Conservation (phyloP, 2,329 filamentous ascomycete genomes). For the Ophiostoma novo-ulmi region DNA sequence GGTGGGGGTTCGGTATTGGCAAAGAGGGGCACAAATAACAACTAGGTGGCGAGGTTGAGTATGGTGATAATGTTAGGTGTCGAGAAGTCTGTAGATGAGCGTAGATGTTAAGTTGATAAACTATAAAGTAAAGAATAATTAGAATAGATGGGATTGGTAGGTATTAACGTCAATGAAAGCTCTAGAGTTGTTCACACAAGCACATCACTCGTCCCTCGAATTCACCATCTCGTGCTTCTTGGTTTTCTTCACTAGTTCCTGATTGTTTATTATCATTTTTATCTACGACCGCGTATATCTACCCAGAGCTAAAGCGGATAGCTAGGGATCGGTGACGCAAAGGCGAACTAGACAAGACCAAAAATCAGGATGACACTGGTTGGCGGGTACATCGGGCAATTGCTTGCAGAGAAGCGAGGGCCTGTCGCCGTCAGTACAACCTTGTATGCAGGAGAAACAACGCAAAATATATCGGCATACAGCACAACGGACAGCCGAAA, state of each 20-base stretch:
- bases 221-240: not conserved
- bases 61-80: not conserved
- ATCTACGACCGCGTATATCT: conserved; percentile 4
- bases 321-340: not conserved
- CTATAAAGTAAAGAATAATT: not conserved
- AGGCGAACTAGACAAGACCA: not conserved
- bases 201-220: not conserved
- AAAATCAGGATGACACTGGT: not conserved
- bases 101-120: not conserved
- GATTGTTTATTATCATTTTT: not conserved
- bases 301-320: not conserved
- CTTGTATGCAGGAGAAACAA: not conserved
- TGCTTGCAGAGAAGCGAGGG: not conserved
- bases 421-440: not conserved
- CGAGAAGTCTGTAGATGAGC: not conserved
- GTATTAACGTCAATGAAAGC: not conserved
- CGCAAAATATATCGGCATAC: not conserved
- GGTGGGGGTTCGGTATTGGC: not conserved
- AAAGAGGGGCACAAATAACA: not conserved
- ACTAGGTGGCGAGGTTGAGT: not conserved
- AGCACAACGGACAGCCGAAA: not conserved
- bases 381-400: not conserved
- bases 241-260: not conserved
- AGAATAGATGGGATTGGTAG: not conserved
- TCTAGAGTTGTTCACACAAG: not conserved